Percentiles rank a stretch among this genome's conserved stretches.
Evolutionary conservation across 2,329 filamentous ascomycete genomes (phyloP).

Genomic region (Neonectria ditissima): DNA sequence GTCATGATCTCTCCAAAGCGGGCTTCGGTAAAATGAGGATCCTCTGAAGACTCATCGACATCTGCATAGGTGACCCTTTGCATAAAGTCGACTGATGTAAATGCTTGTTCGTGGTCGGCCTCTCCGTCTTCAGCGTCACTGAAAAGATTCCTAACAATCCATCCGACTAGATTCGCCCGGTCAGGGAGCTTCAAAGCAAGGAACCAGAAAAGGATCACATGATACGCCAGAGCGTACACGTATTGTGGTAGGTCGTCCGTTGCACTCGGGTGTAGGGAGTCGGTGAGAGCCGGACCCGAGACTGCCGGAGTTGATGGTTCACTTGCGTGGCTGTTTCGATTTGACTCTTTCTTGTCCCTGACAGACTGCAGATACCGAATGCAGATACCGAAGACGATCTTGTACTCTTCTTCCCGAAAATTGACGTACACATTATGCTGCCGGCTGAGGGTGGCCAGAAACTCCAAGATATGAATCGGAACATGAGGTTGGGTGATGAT

Average conservation of each 20-base stretch:
- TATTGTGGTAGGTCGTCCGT: conserved; percentile 89
- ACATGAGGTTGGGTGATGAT: conserved; percentile 95
- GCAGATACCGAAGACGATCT: conserved; percentile 94
- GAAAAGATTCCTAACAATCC: conserved; percentile 90
- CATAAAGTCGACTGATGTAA: conserved; percentile 96
- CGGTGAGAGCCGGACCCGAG: conserved; percentile 31
- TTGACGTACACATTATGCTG: conserved; percentile 88
- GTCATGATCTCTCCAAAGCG: conserved; percentile 74
- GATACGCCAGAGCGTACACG: conserved; percentile 92
- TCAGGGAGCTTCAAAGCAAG: conserved; percentile 87
- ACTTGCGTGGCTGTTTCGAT: conserved; percentile 59
- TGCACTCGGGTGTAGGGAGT: conserved; percentile 42
- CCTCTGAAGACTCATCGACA: conserved; percentile 78
- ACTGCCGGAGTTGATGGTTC: conserved; percentile 53
- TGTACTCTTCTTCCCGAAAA: conserved; percentile 91
- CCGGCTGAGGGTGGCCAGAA: conserved; percentile 88
- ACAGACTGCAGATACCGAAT: conserved; percentile 94
- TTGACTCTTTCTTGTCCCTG: conserved; percentile 70
- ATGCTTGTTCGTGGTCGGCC: conserved; percentile 88
- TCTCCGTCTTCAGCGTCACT: conserved; percentile 79
- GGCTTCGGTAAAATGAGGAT: conserved; percentile 73
- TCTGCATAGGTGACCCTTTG: conserved; percentile 89
- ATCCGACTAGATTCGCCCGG: conserved; percentile 84
- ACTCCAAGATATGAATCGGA: conserved; percentile 95
- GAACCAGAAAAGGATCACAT: conserved; percentile 98